phyloP scores from a whole-genome alignment of 2,329 filamentous ascomycete species.

The Pochonia chlamydosporia region DNA sequence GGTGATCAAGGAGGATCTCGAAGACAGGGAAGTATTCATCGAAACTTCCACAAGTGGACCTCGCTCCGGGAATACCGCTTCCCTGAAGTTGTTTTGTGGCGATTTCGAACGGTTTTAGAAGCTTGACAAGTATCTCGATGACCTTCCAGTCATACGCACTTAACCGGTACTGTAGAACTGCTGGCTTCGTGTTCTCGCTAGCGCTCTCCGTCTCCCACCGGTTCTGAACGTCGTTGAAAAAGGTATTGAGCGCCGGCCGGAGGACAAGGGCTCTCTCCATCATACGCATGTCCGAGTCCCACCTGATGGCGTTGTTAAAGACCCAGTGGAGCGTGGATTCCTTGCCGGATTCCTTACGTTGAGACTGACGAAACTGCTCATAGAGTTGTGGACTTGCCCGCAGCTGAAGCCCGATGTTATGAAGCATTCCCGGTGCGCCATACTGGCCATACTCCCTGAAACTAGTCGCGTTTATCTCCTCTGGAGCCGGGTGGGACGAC shows the following conservation, averaged over 20 bases:
- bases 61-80: neutral
- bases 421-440: too few relatives aligned
- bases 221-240: conserved; percentile 2
- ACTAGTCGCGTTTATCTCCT: too few relatives aligned
- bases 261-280: too few relatives aligned
- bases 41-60: conserved; percentile 6
- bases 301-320: neutral
- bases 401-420: too few relatives aligned
- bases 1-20: conserved; percentile 5
- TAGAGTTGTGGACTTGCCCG: too few relatives aligned
- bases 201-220: neutral
- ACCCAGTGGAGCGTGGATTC: too few relatives aligned
- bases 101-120: conserved; percentile 4
- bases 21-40: conserved; percentile 5
- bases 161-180: neutral
- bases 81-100: conserved; percentile 7
- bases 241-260: neutral
- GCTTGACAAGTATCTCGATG: conserved; percentile 1
- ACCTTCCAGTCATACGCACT: conserved; percentile 3
- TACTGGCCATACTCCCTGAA: too few relatives aligned
- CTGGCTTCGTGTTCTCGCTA: neutral
- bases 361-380: too few relatives aligned
- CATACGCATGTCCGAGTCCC: too few relatives aligned
- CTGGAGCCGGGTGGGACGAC: too few relatives aligned
- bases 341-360: too few relatives aligned